Evolutionary conservation across 192 early-diverging fungal genomes (phyloP).

Genomic region (Umbelopsis ramanniana): DNA sequence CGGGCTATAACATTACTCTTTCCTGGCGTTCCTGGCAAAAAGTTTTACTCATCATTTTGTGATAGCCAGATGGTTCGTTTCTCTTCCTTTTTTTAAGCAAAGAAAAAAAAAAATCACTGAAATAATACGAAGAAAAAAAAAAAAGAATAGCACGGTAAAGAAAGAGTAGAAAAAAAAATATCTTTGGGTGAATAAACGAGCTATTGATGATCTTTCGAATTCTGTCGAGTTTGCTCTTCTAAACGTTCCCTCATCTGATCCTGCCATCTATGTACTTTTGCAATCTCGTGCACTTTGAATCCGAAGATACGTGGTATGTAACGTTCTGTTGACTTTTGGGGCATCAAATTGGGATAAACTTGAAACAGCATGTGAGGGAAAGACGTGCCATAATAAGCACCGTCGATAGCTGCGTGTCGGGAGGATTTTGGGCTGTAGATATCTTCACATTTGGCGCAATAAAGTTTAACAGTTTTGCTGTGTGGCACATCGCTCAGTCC

Average conservation of each 20-base stretch:
- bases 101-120: background rate
- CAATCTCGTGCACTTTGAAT: slow-evolving; percentile 89
- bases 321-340: slow-evolving; percentile 76
- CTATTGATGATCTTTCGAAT: slow-evolving; percentile 10
- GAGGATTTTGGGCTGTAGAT: slow-evolving; percentile 92
- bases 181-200: background rate
- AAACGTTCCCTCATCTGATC: slow-evolving; percentile 73
- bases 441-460: slow-evolving; percentile 96
- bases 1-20: no score
- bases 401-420: slow-evolving; percentile 86
- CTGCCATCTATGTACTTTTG: slow-evolving; percentile 91
- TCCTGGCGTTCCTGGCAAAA: no score
- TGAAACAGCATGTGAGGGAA: slow-evolving; percentile 97
- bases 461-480: slow-evolving; percentile 89
- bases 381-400: slow-evolving; percentile 95
- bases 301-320: slow-evolving; percentile 99
- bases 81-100: no score
- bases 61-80: no score
- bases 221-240: slow-evolving; percentile 27
- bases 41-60: background rate
- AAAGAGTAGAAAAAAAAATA: background rate
- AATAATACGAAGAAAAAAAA: background rate
- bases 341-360: slow-evolving; percentile 82
- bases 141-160: background rate
- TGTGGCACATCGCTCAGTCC: slow-evolving; percentile 88